These are phyloP conservation scores for Fusarium sarcochroum DNA, from an alignment of 2,329 filamentous ascomycete species.

Conservation along the genomic window DNA sequence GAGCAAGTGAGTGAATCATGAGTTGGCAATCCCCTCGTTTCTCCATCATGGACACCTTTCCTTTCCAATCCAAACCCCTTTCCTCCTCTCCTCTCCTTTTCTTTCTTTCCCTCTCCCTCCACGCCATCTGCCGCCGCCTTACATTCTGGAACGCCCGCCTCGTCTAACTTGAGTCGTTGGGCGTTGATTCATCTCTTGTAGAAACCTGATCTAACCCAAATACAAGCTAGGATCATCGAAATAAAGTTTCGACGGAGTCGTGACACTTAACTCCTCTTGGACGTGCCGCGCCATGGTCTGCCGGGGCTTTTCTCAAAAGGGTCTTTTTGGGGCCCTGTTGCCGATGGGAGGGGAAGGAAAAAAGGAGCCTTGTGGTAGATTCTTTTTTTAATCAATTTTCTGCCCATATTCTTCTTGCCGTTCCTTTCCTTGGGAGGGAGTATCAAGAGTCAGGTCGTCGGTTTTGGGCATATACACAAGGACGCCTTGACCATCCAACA, in stretches of 20 bases:
- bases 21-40: background rate
- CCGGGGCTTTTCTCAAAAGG: constrained; percentile 30
- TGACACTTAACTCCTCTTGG: constrained; percentile 34
- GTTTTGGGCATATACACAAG: background rate
- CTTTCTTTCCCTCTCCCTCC: background rate
- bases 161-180: constrained; percentile 6
- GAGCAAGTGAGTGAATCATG: background rate
- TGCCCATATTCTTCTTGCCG: background rate
- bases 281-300: constrained; percentile 43
- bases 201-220: constrained; percentile 20
- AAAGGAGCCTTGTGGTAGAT: constrained; percentile 12
- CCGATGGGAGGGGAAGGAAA: constrained; percentile 5
- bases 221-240: constrained; percentile 22
- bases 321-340: constrained; percentile 12
- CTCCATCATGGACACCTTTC: background rate
- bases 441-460: background rate
- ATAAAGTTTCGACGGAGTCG: constrained; percentile 41
- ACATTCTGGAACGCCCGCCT: background rate
- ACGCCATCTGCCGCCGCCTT: background rate
- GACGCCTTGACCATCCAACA: constrained; percentile 7
- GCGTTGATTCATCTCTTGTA: constrained; percentile 6
- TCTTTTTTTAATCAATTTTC: background rate
- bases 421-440: background rate
- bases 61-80: background rate
- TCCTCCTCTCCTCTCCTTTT: background rate